These are phyloP conservation scores for Backusella luteola DNA, from an alignment of 192 early-diverging fungal genomes.

Conservation along the genomic window DNA sequence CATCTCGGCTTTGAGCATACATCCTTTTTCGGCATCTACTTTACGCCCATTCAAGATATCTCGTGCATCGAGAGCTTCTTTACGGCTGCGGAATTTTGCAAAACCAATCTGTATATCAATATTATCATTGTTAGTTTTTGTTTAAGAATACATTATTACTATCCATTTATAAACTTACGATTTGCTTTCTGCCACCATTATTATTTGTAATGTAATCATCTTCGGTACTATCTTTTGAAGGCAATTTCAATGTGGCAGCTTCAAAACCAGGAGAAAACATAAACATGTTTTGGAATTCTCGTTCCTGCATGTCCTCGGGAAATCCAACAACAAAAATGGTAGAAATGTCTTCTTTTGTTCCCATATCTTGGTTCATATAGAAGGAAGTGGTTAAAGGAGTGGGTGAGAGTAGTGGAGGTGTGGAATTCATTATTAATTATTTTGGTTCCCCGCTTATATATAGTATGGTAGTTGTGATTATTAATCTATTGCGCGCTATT, in stretches of 20 bases:
- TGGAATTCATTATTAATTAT: constrained; percentile 3
- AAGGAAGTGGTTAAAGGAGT: neutral
- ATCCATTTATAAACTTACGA: constrained; percentile 61
- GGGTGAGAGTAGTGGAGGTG: constrained; percentile 5
- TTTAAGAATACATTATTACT: neutral
- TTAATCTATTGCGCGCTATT: constrained; percentile 7
- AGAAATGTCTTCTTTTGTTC: constrained; percentile 81
- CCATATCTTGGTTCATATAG: neutral
- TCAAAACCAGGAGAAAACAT: constrained; percentile 97
- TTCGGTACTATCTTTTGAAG: constrained; percentile 58
- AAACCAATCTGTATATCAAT: constrained; percentile 89
- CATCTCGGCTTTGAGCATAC: constrained; percentile 96
- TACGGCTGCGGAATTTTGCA: constrained; percentile 92
- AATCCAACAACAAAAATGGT: constrained; percentile 99
- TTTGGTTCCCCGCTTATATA: constrained; percentile 4
- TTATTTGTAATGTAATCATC: constrained; percentile 42
- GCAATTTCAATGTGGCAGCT: constrained; percentile 94
- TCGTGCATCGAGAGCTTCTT: constrained; percentile 89
- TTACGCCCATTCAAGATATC: constrained; percentile 88
- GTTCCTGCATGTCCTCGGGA: constrained; percentile 97
- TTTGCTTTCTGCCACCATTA: constrained; percentile 76
- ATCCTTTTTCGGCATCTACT: constrained; percentile 79
- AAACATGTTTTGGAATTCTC: constrained; percentile 99
- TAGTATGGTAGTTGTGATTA: neutral
- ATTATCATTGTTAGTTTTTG: neutral